These are phyloP conservation scores for Ogataea nitratoaversa DNA, from an alignment of 805 yeast species.

Conservation along the genomic window DNA sequence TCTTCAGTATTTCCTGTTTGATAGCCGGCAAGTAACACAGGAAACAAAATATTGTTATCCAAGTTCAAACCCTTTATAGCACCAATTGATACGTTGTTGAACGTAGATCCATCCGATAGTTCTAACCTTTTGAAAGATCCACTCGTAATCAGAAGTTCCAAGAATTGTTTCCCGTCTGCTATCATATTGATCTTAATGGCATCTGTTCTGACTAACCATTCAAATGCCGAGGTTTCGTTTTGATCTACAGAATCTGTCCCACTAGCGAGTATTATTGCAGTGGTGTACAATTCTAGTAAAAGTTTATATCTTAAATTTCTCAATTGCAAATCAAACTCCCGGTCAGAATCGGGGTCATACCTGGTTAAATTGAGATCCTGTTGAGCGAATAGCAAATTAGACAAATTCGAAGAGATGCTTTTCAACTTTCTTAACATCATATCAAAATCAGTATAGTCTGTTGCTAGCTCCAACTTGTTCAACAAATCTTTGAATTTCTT, in stretches of 20 bases:
- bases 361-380: slow-evolving; percentile 42
- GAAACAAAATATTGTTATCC: slow-evolving; percentile 52
- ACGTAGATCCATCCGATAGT: slow-evolving; percentile 61
- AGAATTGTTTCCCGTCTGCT: slow-evolving; percentile 54
- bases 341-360: slow-evolving; percentile 34
- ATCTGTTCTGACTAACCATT: slow-evolving; percentile 64
- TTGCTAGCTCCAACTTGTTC: slow-evolving; percentile 62
- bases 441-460: slow-evolving; percentile 60
- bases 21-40: slow-evolving; percentile 64
- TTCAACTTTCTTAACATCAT: slow-evolving; percentile 14
- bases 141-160: slow-evolving; percentile 64
- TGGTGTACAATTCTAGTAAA: slow-evolving; percentile 38
- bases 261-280: slow-evolving; percentile 36
- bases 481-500: slow-evolving; percentile 53
- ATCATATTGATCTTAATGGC: slow-evolving; percentile 69
- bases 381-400: slow-evolving; percentile 5
- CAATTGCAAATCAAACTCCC: slow-evolving; percentile 29
- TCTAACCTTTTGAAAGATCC: slow-evolving; percentile 60
- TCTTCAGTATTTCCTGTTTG: slow-evolving; percentile 8
- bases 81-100: slow-evolving; percentile 53
- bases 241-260: slow-evolving; percentile 17
- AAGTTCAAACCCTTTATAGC: slow-evolving; percentile 69
- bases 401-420: slow-evolving; percentile 6
- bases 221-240: slow-evolving; percentile 29
- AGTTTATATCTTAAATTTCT: slow-evolving; percentile 35